Evolutionary conservation across 2,329 filamentous ascomycete genomes (phyloP), one percentile per base, ranked within the genome.

Genomic region (Sporothrix globosa): DNA sequence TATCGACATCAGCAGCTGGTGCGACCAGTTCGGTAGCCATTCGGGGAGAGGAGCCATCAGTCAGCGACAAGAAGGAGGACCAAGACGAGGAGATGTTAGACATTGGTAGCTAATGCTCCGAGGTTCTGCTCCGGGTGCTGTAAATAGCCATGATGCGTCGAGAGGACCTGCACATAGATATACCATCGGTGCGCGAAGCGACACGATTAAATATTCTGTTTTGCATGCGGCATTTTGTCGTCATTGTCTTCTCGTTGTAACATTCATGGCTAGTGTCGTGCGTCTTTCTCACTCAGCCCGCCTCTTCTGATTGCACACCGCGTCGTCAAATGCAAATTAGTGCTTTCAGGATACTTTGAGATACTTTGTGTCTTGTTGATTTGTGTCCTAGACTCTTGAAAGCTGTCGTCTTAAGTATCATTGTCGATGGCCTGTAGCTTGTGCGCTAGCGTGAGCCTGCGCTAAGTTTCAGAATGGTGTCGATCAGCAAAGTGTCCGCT

Each of bases 1-100:
- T 70, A 70, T 19, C 44, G 14, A 48, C 5, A 48, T 11, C 53
- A 17, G 10, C 44, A 61, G 21, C 27, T 39, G n/a, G 34, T 44
- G 61, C 41, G 4, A 46, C 41, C 11, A 53, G 11, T n/a, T 24
- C 34, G 7, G 4, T 27, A 9, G n/a, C 21, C 17, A n/a, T 17
- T 19, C 48, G 21, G 1, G 68, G 14, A 34, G 53, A 27, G 14
- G 58, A 41, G 19, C 10, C n/a, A 27, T 10, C 58, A 46, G 58
- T 63, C 68, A 54, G 68, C 30, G 56, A 53, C 56, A 41, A 9
- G 10, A 52, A 24, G 19, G 50, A 65, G 9, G 70, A 69, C 44
- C 30, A 39, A 6, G 69, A 70, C 44, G 70, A 71, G 19, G 67
- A 69, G n/a, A 71, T 71, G 70, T 19, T 54, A 5, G 66, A 71